These are phyloP conservation scores for Chytridium lagenaria DNA, from an alignment of 371 early-diverging fungal genomes.

Conservation along the genomic window DNA sequence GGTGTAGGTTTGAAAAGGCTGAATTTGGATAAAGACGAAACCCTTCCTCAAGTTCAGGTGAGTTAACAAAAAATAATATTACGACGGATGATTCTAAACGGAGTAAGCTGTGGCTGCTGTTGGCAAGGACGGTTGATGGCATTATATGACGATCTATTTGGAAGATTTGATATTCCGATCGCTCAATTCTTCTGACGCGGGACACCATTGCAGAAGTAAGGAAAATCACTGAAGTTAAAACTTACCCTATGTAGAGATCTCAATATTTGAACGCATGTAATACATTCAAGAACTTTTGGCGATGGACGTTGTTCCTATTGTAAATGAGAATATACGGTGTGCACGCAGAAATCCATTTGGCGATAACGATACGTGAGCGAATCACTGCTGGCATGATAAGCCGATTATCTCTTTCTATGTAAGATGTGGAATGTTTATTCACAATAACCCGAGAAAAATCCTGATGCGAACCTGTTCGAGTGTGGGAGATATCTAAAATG, in stretches of 20 bases:
- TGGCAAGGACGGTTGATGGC: conserved; percentile 96
- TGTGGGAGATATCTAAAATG: conserved; percentile 84
- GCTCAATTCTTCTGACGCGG: conserved; percentile 92
- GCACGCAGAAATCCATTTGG: conserved; percentile 90
- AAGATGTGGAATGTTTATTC: conserved; percentile 96
- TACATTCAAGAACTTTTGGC: conserved; percentile 85
- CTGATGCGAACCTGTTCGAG: conserved; percentile 79
- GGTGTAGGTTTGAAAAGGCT: conserved; percentile 87
- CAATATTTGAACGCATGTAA: conserved; percentile 96
- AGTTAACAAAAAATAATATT: conserved; percentile 24
- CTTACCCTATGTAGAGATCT: conserved; percentile 82
- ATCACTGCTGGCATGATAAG: conserved; percentile 96
- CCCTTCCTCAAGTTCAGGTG: conserved; percentile 84
- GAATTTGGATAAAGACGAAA: conserved; percentile 77
- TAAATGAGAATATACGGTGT: conserved; percentile 97
- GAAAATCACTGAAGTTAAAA: no score
- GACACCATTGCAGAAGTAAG: conserved; percentile 92
- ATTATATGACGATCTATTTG: conserved; percentile 90
- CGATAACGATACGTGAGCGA: conserved; percentile 97
- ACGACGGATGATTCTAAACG: conserved; percentile 5
- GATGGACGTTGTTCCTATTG: conserved; percentile 92
- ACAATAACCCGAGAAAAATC: conserved; percentile 92
- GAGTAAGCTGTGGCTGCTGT: conserved; percentile 97
- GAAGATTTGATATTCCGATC: conserved; percentile 86
- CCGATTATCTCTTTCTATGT: conserved; percentile 92